Base-by-base conservation (phyloP, 148 eudicot genomes). In the Vaccinium myrtillus region DNA sequence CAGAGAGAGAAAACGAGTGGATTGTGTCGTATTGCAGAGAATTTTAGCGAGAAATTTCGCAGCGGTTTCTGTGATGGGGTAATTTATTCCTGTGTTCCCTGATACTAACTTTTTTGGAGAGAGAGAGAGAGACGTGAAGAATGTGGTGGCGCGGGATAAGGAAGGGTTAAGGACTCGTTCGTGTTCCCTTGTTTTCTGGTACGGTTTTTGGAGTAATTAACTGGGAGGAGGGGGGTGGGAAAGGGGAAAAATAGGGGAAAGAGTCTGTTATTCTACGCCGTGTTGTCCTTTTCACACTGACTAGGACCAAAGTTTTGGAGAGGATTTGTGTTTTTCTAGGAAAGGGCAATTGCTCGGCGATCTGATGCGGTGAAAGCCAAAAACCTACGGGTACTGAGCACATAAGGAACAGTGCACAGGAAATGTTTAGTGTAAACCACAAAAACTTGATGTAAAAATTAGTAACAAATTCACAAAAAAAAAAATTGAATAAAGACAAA, bases 41-140 rank as follows among this genome's bases (percentile, higher is more conserved):
- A 9, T 53, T 51, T 82, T 78, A 25, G 56, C 58, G 19, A 53
- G 87, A 86, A 86, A 82, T 78, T 86, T 86, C 88, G 79, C 27
- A 4, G 85, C 74, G 76, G 88, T 78, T 86, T 86, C 85, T 39
- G 48, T 32, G 65, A 25, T 81, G 76, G 77, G 84, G 25, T 23
- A 23, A 65, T 79, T 79, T 58, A 6, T 56, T 79, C 50, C 82
- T 32, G 5, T 30, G 2, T 6, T 39, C n/a, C 7, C 6, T 0
- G 65, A 15, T 43, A 36, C 39, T 36, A 14, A 4, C 8, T 49
- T 21, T 69, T 12, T 49, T 36, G 39, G 69, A 81, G 49, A 15
- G 18, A 19, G 70, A 80, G 53, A 59, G 23, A 30, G 16, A 27
- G 75, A 67, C 83, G 83, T 27, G 76, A 81, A 27, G 46, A n/a